Conservation (phyloP, 495 filamentous ascomycete genomes). For the Hypoxylon fragiforme region DNA sequence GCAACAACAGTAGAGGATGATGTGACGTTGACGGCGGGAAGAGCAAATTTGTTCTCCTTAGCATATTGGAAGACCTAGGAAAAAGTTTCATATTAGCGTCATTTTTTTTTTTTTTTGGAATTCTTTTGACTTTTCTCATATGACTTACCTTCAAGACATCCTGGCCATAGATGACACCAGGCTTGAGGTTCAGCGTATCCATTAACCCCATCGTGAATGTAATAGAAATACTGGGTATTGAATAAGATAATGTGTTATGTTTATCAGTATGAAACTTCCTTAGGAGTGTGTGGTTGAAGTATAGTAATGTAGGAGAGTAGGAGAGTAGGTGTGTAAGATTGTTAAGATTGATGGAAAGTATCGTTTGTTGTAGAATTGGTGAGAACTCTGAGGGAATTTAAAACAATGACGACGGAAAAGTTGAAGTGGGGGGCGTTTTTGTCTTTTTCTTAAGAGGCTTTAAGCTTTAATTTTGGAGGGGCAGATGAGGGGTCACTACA, state of each 20-base stretch:
- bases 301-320: neutral
- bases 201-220: slow-evolving; percentile 32
- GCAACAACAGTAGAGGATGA: slow-evolving; percentile 88
- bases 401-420: slow-evolving; percentile 22
- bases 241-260: neutral
- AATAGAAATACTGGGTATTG: neutral
- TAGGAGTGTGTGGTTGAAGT: neutral
- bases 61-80: slow-evolving; percentile 70
- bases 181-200: slow-evolving; percentile 67
- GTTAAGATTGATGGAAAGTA: neutral
- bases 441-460: neutral
- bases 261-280: neutral
- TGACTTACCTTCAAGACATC: slow-evolving; percentile 62
- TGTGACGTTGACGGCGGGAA: slow-evolving; percentile 94
- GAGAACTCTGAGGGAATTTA: slow-evolving; percentile 32
- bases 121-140: slow-evolving; percentile 13
- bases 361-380: slow-evolving; percentile 14
- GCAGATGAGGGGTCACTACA: neutral
- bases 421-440: slow-evolving; percentile 6
- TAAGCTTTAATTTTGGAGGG: slow-evolving; percentile 11
- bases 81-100: neutral
- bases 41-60: slow-evolving; percentile 81
- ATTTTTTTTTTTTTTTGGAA: neutral
- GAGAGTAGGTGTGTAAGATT: slow-evolving; percentile 4
- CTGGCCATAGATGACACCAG: slow-evolving; percentile 84